Evolutionary conservation across 768 basidiomycete genomes (phyloP).

Genomic region (Pisolithus albus): DNA sequence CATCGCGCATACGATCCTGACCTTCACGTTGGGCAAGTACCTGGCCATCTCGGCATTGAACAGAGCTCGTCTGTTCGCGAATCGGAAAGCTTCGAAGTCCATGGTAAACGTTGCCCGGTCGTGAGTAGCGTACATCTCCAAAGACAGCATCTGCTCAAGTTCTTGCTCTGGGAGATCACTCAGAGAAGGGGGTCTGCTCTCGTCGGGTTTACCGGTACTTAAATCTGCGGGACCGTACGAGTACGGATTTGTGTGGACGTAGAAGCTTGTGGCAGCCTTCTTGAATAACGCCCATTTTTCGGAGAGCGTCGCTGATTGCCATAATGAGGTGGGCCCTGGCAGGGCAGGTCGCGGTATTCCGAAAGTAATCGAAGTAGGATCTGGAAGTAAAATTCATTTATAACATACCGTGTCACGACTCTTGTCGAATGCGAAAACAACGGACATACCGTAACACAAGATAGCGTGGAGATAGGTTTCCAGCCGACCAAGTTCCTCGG

Average conservation of each 20-base stretch:
- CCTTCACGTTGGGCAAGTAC: constrained; percentile 1
- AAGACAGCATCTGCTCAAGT: neutral
- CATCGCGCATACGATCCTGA: constrained; percentile 2
- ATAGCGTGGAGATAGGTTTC: constrained; percentile 3
- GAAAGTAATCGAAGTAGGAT: neutral
- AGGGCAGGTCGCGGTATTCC: neutral
- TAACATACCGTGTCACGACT: neutral
- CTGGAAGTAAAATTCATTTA: neutral
- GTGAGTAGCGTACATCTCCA: neutral
- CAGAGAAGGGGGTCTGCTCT: neutral
- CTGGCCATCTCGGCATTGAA: constrained; percentile 2
- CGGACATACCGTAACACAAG: constrained; percentile 3
- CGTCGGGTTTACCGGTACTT: neutral
- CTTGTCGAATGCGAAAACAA: neutral
- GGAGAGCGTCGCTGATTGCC: neutral
- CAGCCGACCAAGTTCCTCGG: neutral
- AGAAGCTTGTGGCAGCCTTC: constrained; percentile 1
- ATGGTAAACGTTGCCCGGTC: neutral
- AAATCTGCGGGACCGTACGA: constrained; percentile 1
- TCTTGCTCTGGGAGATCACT: constrained; percentile 1
- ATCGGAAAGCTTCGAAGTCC: neutral
- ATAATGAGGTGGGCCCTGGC: neutral
- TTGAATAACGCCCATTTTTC: constrained; percentile 1
- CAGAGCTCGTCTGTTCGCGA: constrained; percentile 1
- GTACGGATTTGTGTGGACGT: neutral